These are phyloP conservation scores for Aspergillus sclerotiicarbonarius DNA, from an alignment of 495 filamentous ascomycete genomes.

Conservation along the genomic window DNA sequence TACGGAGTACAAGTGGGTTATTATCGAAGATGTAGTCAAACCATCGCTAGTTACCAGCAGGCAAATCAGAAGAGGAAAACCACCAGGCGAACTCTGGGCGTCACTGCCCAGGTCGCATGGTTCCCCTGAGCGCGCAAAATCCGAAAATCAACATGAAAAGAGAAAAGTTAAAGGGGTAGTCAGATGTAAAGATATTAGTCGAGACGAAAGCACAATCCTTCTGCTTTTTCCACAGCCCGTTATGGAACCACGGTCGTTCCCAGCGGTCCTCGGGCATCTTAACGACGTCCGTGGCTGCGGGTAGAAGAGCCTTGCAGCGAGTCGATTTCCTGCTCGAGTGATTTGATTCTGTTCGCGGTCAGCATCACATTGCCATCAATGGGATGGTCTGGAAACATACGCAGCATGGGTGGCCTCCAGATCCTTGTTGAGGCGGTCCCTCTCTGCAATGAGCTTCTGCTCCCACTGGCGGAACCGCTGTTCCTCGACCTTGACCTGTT, in stretches of 20 bases:
- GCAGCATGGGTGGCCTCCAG: conserved; percentile 94
- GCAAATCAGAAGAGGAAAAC: conserved; percentile 40
- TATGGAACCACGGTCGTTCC: conserved; percentile 17
- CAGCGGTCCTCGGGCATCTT: conserved; percentile 32
- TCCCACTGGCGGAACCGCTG: conserved; percentile 98
- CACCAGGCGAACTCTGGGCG: conserved; percentile 17
- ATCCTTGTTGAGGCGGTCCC: conserved; percentile 98
- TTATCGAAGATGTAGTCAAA: conserved; percentile 51
- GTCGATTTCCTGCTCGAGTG: conserved; percentile 90
- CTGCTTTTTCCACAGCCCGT: conserved; percentile 33
- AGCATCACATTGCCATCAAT: conserved; percentile 19
- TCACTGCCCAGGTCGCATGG: conserved; percentile 15
- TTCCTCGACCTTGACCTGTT: conserved; percentile 99
- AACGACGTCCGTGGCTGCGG: conserved; percentile 95
- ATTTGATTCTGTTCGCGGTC: conserved; percentile 70
- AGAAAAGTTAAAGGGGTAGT: conserved; percentile 36
- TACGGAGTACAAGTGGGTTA: conserved; percentile 47
- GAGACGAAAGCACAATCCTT: conserved; percentile 27
- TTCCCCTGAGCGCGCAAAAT: conserved; percentile 21
- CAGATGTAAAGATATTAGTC: conserved; percentile 38
- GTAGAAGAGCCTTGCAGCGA: conserved; percentile 86
- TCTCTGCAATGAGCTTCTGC: conserved; percentile 97
- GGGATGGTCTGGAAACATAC: conserved; percentile 43
- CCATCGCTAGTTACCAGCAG: conserved; percentile 50
- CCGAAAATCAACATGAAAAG: conserved; percentile 21